Evolutionary conservation across 108 stramenopile genomes (phyloP), one percentile per base, ranked within the genome.

Genomic region (Cyclotella choctawhatcheeana): DNA sequence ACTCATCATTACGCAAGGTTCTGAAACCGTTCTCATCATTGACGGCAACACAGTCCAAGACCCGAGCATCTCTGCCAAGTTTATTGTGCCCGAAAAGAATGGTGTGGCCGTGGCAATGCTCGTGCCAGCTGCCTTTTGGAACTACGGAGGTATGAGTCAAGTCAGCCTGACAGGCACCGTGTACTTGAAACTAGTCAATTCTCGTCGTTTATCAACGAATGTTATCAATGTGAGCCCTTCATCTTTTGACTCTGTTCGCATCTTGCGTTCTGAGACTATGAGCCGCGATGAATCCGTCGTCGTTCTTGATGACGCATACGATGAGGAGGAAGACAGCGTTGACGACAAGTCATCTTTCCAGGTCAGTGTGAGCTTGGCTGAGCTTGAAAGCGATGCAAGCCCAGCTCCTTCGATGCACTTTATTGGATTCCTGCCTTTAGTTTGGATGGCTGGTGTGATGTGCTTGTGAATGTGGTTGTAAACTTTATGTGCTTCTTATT

Each of bases 41-140:
- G 66, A 67, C 44, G 45, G 0, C 16, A 22, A 52, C 21, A 21
- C n/a, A 3, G 27, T 76, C 26, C 43, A 59, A 31, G 58, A 52
- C 13, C 27, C 31, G 32, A 53, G 12, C 24, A 52, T 67, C 48
- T 59, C 74, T 18, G 18, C 2, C 54, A 59, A 17, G 44, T 60
- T 48, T 26, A 61, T 60, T 6, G 40, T 44, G 10, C 40, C 48
- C n/a, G 37, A 61, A 7, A 3, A 30, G 1, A 67, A 52, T 50
- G 58, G 65, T 20, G 35, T 51, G 2, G 58, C 22, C 24, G 63
- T 77, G 0, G 76, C 69, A 24, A 58, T 69, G 43, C 31, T 77
- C 31, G 69, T 71, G 22, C 70, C 70, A 0, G 26, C 58, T 6
- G 27, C 33, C 1, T 71, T 71, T 59, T 71, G 58, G 58, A 58